Conservation (phyloP, 225 moss, liverwort and hornwort genomes). For the Anthoceros angustus region DNA sequence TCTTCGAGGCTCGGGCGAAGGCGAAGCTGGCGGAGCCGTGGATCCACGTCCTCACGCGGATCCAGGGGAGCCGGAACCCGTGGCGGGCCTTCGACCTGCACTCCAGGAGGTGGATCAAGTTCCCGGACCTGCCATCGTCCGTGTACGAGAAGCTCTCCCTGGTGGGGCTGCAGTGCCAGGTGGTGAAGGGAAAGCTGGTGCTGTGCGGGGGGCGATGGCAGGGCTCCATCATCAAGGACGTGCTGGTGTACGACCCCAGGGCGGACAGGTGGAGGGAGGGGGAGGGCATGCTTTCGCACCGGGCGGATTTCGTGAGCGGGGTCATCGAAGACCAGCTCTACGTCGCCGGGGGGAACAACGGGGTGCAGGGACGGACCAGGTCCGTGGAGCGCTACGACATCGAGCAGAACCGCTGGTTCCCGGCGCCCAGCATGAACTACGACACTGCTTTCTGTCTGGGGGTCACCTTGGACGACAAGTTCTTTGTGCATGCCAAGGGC, state of each 20-base stretch:
- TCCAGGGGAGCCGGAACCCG: background rate
- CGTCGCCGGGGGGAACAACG: background rate
- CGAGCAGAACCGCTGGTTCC: background rate
- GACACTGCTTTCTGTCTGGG: background rate
- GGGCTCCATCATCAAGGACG: background rate
- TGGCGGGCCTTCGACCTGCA: conserved; percentile 1
- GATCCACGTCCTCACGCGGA: background rate
- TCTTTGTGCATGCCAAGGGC: background rate
- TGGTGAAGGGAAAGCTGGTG: background rate
- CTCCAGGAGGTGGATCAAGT: conserved; percentile 2
- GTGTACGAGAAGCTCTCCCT: background rate
- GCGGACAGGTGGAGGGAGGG: background rate
- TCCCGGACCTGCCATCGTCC: background rate
- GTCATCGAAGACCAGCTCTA: background rate
- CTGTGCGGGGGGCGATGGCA: conserved; percentile 1
- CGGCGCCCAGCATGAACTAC: background rate
- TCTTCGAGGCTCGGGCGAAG: background rate
- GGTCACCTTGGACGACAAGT: background rate
- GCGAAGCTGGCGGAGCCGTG: conserved; percentile 1
- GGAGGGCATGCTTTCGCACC: background rate
- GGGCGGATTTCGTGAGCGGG: background rate
- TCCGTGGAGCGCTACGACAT: background rate
- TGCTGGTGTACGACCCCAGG: conserved; percentile 2
- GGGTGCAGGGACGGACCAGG: background rate
- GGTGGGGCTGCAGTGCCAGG: conserved; percentile 4